Percentiles rank a stretch among this genome's conserved stretches.
Evolutionary conservation across 2,329 filamentous ascomycete species (phyloP).

Genomic region (Curvularia hawaiiensis): DNA sequence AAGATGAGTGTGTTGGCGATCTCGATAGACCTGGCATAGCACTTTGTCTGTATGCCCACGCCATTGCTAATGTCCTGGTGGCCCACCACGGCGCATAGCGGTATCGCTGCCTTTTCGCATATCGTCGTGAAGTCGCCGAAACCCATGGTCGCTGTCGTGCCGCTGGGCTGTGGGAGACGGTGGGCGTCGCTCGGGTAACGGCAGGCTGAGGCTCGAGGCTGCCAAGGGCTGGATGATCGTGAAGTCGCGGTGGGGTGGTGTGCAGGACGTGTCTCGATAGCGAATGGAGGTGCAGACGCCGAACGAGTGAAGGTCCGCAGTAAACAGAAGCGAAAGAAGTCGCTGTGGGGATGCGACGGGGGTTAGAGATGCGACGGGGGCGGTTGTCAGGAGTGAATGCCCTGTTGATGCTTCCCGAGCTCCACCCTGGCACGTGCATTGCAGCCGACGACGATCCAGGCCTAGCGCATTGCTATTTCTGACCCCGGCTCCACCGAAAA

Average conservation of each 20-base stretch:
- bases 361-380: slow-evolving; percentile 25
- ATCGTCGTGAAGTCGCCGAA: slow-evolving; percentile 91
- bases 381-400: slow-evolving; percentile 42
- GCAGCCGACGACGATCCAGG: slow-evolving; percentile 1
- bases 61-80: slow-evolving; percentile 69
- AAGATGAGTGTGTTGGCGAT: slow-evolving; percentile 99
- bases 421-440: slow-evolving; percentile 15
- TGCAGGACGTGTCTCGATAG: slow-evolving; percentile 6
- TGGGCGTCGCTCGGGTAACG: slow-evolving; percentile 12
- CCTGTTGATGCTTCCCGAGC: slow-evolving; percentile 19
- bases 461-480: slow-evolving; percentile 10
- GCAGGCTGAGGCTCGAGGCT: slow-evolving; percentile 18
- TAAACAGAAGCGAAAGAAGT: slow-evolving; percentile 27
- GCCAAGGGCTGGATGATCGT: slow-evolving; percentile 14
- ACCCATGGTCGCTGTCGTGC: slow-evolving; percentile 60
- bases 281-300: slow-evolving; percentile 19
- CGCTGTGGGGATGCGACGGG: slow-evolving; percentile 27
- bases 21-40: slow-evolving; percentile 94
- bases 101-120: slow-evolving; percentile 83
- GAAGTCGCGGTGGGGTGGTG: slow-evolving; percentile 6
- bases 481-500: slow-evolving; percentile 1
- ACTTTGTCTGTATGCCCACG: slow-evolving; percentile 83
- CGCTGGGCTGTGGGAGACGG: slow-evolving; percentile 10
- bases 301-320: slow-evolving; percentile 32
- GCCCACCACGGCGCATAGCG: slow-evolving; percentile 85